Conservation (phyloP, 2,329 filamentous ascomycete species). For the Akanthomyces muscarius region DNA sequence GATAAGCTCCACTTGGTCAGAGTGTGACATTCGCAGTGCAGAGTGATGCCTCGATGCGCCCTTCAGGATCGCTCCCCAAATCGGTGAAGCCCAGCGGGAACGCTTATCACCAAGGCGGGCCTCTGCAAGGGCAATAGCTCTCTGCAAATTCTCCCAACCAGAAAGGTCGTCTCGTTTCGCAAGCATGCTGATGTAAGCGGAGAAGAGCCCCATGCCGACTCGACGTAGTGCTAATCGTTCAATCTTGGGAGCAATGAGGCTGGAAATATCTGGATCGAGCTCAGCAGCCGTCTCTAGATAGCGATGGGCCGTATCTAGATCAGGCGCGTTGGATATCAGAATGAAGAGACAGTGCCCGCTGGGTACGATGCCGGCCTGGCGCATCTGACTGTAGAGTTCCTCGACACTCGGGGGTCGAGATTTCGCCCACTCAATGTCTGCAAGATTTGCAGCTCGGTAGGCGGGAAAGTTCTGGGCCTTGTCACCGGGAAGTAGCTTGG, state of each 20-base stretch:
- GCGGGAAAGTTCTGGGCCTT: conserved; percentile 44
- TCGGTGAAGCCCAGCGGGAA: conserved; percentile 27
- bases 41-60: conserved; percentile 29
- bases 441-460: conserved; percentile 46
- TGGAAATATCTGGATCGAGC: conserved; percentile 13
- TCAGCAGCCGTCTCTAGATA: conserved; percentile 46
- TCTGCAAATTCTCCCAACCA: conserved; percentile 26
- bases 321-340: conserved; percentile 51
- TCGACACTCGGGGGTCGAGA: conserved; percentile 55
- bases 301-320: conserved; percentile 41
- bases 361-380: conserved; percentile 44
- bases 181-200: conserved; percentile 44
- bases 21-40: conserved; percentile 26
- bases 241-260: conserved; percentile 24
- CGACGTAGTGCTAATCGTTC: conserved; percentile 23
- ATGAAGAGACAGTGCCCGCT: conserved; percentile 48
- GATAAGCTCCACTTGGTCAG: conserved; percentile 30
- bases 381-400: conserved; percentile 59
- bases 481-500: conserved; percentile 54
- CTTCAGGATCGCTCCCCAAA: conserved; percentile 35
- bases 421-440: conserved; percentile 61
- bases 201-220: conserved; percentile 37
- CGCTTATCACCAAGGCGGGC: conserved; percentile 24
- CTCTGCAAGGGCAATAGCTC: conserved; percentile 30
- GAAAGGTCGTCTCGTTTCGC: conserved; percentile 22